phyloP scores from a whole-genome alignment of 2,329 filamentous ascomycete species.

The Verticillium albo-atrum region DNA sequence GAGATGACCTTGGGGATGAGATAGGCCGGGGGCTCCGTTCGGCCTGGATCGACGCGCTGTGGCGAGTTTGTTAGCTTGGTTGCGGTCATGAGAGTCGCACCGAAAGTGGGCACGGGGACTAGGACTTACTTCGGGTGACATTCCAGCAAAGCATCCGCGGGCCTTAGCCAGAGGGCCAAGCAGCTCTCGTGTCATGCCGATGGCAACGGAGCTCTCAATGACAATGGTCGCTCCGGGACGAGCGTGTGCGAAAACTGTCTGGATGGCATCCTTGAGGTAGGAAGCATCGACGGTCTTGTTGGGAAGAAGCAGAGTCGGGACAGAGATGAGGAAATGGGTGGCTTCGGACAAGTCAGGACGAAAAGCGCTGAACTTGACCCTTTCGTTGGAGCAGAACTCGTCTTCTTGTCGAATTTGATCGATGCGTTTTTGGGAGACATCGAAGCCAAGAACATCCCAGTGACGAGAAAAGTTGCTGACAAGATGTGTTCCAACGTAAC shows the following conservation, averaged over 20 bases:
- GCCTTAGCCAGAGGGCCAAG: slow-evolving; percentile 39
- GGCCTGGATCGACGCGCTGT: slow-evolving; percentile 45
- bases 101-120: not conserved
- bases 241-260: slow-evolving; percentile 33
- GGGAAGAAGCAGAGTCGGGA: slow-evolving; percentile 43
- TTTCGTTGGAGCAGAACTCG: not conserved
- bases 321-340: slow-evolving; percentile 49
- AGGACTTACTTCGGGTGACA: slow-evolving; percentile 37
- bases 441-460: slow-evolving; percentile 41
- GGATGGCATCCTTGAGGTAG: slow-evolving; percentile 38
- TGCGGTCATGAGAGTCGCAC: not conserved
- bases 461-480: slow-evolving; percentile 35
- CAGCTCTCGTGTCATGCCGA: slow-evolving; percentile 48
- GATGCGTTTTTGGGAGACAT: slow-evolving; percentile 36
- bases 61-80: not conserved
- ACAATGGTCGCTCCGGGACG: slow-evolving; percentile 41
- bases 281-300: slow-evolving; percentile 44
- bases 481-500: slow-evolving; percentile 48
- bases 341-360: slow-evolving; percentile 29
- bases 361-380: not conserved
- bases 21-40: slow-evolving; percentile 30
- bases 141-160: slow-evolving; percentile 39
- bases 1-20: slow-evolving; percentile 51
- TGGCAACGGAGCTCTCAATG: slow-evolving; percentile 49
- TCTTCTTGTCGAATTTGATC: slow-evolving; percentile 23